Evolutionary conservation across 2,329 filamentous ascomycete species (phyloP).

Genomic region (Fonsecaea pedrosoi): DNA sequence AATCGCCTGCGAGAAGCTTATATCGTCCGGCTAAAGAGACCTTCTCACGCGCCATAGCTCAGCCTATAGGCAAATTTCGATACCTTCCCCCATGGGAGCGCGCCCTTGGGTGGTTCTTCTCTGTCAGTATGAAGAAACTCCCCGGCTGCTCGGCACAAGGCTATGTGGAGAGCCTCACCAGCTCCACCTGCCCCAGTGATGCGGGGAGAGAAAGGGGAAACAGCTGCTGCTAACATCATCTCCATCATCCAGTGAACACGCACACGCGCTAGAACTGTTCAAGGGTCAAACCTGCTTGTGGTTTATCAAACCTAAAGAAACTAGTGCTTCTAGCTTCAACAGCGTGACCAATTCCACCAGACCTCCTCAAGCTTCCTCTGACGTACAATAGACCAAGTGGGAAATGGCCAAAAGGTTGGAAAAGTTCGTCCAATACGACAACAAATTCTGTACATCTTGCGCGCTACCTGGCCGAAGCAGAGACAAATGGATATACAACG

Average conservation of each 20-base stretch:
- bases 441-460: too few species aligned
- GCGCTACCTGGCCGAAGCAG: too few species aligned
- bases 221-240: not conserved
- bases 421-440: too few species aligned
- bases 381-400: too few species aligned
- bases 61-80: conserved; percentile 3
- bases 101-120: not conserved
- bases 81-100: not conserved
- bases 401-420: too few species aligned
- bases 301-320: too few species aligned
- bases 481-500: not conserved
- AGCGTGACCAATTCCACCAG: too few species aligned
- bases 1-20: not conserved
- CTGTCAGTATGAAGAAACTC: not conserved
- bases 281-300: too few species aligned
- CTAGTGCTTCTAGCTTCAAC: too few species aligned
- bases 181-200: not conserved
- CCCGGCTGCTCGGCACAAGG: conserved; percentile 5
- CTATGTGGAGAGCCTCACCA: not conserved
- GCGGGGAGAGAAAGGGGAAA: not conserved
- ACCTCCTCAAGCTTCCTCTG: too few species aligned
- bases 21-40: not conserved
- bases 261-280: too few species aligned
- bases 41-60: not conserved
- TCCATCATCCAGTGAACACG: not conserved